Evolutionary conservation across 768 basidiomycete genomes (phyloP).

Genomic region (Hericium erinaceus): DNA sequence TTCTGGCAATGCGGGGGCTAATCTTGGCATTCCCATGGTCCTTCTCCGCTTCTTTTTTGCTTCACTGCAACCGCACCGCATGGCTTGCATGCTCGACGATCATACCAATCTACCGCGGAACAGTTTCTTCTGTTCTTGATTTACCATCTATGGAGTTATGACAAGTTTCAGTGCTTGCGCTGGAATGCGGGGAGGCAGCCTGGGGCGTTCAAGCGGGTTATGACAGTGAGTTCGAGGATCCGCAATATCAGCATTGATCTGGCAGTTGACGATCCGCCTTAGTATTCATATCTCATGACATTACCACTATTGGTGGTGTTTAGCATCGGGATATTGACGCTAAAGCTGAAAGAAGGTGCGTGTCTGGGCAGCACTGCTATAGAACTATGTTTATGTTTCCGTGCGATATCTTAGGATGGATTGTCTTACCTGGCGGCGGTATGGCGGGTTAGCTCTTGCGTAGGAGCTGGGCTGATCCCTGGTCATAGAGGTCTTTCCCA

Average conservation of each 20-base stretch:
- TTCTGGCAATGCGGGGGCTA: not conserved
- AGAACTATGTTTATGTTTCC: not conserved
- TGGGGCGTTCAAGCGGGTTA: constrained; percentile 80
- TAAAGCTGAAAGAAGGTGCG: constrained; percentile 71
- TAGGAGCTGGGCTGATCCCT: constrained; percentile 3
- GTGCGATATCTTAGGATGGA: constrained; percentile 1
- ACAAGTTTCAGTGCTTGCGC: constrained; percentile 62
- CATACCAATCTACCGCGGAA: constrained; percentile 1
- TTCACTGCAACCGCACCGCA: not conserved
- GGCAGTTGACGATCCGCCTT: constrained; percentile 7
- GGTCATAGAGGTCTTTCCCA: constrained; percentile 39
- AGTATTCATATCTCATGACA: constrained; percentile 74
- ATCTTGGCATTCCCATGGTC: not conserved
- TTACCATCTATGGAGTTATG: constrained; percentile 74
- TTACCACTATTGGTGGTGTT: constrained; percentile 61
- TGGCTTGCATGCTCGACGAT: not conserved
- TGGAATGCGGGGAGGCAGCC: constrained; percentile 73
- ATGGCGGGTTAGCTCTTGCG: too few species aligned
- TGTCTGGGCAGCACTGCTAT: not conserved
- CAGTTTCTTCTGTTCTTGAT: constrained; percentile 64
- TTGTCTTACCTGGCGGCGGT: constrained; percentile 16
- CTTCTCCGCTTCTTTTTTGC: not conserved
- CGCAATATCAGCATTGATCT: not conserved
- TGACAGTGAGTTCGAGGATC: constrained; percentile 55
- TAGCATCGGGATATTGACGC: constrained; percentile 44